Base-by-base conservation (phyloP, 257 asterid species). In the Thymus mandschuricus region DNA sequence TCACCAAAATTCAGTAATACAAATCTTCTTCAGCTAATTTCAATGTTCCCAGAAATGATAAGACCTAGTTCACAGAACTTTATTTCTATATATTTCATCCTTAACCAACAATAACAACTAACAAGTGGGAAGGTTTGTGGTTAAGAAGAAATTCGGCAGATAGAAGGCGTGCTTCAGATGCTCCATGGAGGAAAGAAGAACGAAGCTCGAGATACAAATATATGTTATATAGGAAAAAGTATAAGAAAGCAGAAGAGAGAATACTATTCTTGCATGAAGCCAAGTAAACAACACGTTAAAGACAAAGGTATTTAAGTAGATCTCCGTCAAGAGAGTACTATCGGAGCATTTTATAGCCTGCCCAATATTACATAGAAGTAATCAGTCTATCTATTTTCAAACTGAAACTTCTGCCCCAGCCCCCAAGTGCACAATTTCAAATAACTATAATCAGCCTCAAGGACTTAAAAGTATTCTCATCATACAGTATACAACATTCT, bases 91-190 rank as follows among this genome's bases (percentile, higher is more conserved):
- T 1, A 59, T 59, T 13, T 34, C 10, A 2, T 1, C 40, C n/a
- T 10, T 12, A 31, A 38, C 41, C 41, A 38, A 38, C 63, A 49
- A 45, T 29, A 45, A 40, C 21, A 68, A n/a, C 65, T 60, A 50
- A 59, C 50, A 7, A 45, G 28, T 33, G 46, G 21, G 75, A 61
- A 50, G 66, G 54, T 68, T 41, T 38, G 30, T 58, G 69, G 15
- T 59, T 59, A 35, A 4, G 9, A 46, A 45, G 60, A 30, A 30
- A 56, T 10, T 31, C 31, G 43, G 11, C 44, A 15, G 43, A 56
- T 10, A 29, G 5, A 21, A 71, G 65, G 57, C 45, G 29, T 57
- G 65, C 15, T 8, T 12, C 34, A 52, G 7, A 15, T 44, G 56
- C 56, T n/a, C 34, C 3, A 61, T 8, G 15, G 21, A 10, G n/a